Percentiles rank a stretch among this genome's conserved stretches.
Evolutionary conservation across 1,284 basidiomycete species (phyloP).

Genomic region (Trichosporon coremiiforme): DNA sequence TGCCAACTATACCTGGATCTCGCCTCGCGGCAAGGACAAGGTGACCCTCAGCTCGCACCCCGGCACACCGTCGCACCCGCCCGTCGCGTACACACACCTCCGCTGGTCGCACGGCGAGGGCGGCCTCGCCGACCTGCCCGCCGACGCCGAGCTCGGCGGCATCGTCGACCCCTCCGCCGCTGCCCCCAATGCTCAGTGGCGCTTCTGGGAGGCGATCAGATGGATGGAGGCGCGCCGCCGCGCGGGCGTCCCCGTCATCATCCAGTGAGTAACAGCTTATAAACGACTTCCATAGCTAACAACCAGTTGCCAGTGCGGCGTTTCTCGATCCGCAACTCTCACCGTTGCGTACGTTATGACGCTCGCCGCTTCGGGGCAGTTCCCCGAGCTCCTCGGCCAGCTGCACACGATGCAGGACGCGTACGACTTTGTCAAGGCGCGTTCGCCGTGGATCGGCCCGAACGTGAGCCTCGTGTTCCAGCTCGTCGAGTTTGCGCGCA

Average conservation of each 20-base stretch:
- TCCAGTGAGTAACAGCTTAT: slow-evolving; percentile 68
- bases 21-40: slow-evolving; percentile 28
- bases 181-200: slow-evolving; percentile 48
- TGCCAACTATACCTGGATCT: slow-evolving; percentile 21
- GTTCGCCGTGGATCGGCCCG: slow-evolving; percentile 84
- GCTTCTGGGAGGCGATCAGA: slow-evolving; percentile 75
- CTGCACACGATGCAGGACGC: slow-evolving; percentile 84
- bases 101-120: slow-evolving; percentile 92
- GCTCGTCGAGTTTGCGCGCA: slow-evolving; percentile 88
- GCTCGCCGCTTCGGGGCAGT: slow-evolving; percentile 72
- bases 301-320: slow-evolving; percentile 88
- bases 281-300: neutral
- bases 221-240: slow-evolving; percentile 77
- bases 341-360: slow-evolving; percentile 94
- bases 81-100: slow-evolving; percentile 87
- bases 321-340: slow-evolving; percentile 89
- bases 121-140: slow-evolving; percentile 68
- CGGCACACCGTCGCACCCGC: slow-evolving; percentile 63
- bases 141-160: slow-evolving; percentile 32
- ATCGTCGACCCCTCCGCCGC: slow-evolving; percentile 22
- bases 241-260: slow-evolving; percentile 74
- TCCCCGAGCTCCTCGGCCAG: slow-evolving; percentile 69
- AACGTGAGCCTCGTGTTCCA: slow-evolving; percentile 98
- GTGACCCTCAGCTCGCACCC: slow-evolving; percentile 35
- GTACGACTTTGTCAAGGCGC: slow-evolving; percentile 85